Base-by-base conservation (phyloP, 441 rosid species). In the Mallotus repandus region DNA sequence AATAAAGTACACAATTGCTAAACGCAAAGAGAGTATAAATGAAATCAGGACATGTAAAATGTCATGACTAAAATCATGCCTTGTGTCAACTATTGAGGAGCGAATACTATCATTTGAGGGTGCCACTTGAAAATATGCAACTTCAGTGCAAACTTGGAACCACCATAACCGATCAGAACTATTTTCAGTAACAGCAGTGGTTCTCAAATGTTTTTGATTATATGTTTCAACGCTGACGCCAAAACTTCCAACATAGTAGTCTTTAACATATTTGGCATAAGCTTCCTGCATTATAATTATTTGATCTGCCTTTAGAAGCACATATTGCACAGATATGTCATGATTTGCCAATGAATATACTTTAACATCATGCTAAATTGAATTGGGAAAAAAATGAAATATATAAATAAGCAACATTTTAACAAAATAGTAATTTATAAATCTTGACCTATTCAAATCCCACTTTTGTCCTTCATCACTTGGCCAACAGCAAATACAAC, bases 81-180 rank as follows among this genome's bases (percentile, higher is more conserved):
- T 81, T 74, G 95, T 80, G 78, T 95, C 90, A 75, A 95, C 82
- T 87, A 79, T 87, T 70, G 96, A 84, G 22, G 98, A 95, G 74
- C 99, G 98, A 72, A 95, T 71, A 73, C 96, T 92, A 79, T 92
- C 96, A 55, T 89, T 87, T 53, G 89, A 77, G 48, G 99, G 98
- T 22, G 99, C 99, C 79, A 93, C 98, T 79, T 93, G 99, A 83
- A 93, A 95, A 81, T 88, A 95, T 2, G 98, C 98, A 77, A 95
- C 93, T 88, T 95, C 97, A 56, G 95, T 91, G 80, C 99, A 95
- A 76, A 89, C 95, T 82, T 93, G 99, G 81, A 90, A 93, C 99
- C 99, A 95, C 98, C 99, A 95, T 75, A 90, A 78, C 78, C 97
- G 84, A 74, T 82, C 91, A 77, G 85, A 55, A 77, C 84, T 81